Percentiles rank a stretch among this genome's conserved stretches.
Conservation (phyloP, 495 filamentous ascomycete species). For the Neurospora africana region DNA sequence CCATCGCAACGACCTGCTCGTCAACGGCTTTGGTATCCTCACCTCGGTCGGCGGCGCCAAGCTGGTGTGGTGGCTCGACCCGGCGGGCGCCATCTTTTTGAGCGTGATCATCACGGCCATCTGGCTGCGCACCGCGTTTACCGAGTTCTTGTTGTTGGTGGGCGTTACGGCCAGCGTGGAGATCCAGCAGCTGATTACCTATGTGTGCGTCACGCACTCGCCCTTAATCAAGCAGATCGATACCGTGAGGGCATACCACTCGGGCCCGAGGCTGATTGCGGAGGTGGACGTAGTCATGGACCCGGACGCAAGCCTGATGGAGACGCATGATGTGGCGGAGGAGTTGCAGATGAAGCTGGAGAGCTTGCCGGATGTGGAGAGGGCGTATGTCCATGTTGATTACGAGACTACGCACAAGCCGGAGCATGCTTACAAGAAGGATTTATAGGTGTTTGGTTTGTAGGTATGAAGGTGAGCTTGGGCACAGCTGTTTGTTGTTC, state of each 20-base stretch:
- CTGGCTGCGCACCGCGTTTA: conserved; percentile 78
- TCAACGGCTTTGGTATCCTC: conserved; percentile 85
- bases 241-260: conserved; percentile 88
- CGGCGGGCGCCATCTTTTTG: conserved; percentile 78
- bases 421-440: conserved; percentile 49
- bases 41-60: conserved; percentile 81
- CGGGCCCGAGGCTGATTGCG: conserved; percentile 78
- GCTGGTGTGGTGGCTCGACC: conserved; percentile 91
- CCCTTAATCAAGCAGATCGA: conserved; percentile 72
- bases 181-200: conserved; percentile 89
- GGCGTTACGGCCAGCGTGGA: conserved; percentile 77
- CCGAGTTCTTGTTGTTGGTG: conserved; percentile 82
- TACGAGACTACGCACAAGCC: conserved; percentile 96
- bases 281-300: conserved; percentile 90
- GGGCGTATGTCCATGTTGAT: conserved; percentile 95
- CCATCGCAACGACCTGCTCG: conserved; percentile 78
- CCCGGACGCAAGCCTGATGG: conserved; percentile 51
- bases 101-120: conserved; percentile 63
- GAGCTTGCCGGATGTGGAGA: conserved; percentile 81
- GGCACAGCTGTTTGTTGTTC: not conserved
- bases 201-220: conserved; percentile 92
- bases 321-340: conserved; percentile 90
- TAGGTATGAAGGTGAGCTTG: not conserved
- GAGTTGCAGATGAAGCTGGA: conserved; percentile 91
- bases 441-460: conserved; percentile 23